Evolutionary conservation across 2,329 filamentous ascomycete species (phyloP).

Genomic region (Bipolaris zeicola): DNA sequence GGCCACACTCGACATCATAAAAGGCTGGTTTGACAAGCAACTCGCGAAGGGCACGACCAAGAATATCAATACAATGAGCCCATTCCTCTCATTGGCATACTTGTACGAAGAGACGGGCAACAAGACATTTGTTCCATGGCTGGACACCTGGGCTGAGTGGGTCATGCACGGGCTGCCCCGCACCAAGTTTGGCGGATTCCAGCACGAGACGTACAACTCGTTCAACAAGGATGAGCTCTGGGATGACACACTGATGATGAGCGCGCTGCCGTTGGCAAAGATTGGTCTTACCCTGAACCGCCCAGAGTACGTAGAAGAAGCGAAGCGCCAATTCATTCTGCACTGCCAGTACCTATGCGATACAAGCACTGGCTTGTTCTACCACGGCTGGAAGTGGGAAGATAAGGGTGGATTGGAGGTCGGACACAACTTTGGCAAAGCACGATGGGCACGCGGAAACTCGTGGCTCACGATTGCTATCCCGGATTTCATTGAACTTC

Average conservation of each 20-base stretch:
- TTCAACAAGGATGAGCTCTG: constrained; percentile 77
- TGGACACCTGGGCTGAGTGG: constrained; percentile 84
- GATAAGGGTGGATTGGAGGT: constrained; percentile 58
- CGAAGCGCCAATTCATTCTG: constrained; percentile 76
- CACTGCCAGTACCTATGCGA: constrained; percentile 83
- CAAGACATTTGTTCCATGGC: constrained; percentile 73
- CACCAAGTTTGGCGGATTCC: constrained; percentile 74
- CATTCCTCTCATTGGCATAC: constrained; percentile 75
- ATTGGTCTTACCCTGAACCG: constrained; percentile 73
- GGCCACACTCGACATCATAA: constrained; percentile 67
- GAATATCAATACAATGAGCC: constrained; percentile 85
- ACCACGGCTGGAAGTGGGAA: constrained; percentile 81
- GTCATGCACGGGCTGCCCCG: constrained; percentile 76
- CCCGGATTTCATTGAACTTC: constrained; percentile 77
- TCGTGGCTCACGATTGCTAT: constrained; percentile 83
- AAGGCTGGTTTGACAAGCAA: constrained; percentile 73
- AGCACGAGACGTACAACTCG: constrained; percentile 75
- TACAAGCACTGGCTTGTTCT: constrained; percentile 72
- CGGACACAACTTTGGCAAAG: constrained; percentile 62
- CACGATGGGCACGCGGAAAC: constrained; percentile 66
- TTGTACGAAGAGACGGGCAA: constrained; percentile 78
- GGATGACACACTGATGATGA: constrained; percentile 91
- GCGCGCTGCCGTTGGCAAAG: constrained; percentile 78
- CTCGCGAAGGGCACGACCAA: constrained; percentile 77
- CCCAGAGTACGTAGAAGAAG: constrained; percentile 76